Evolutionary conservation across 2,329 filamentous ascomycete species (phyloP).

Genomic region (Sporothrix humicola): DNA sequence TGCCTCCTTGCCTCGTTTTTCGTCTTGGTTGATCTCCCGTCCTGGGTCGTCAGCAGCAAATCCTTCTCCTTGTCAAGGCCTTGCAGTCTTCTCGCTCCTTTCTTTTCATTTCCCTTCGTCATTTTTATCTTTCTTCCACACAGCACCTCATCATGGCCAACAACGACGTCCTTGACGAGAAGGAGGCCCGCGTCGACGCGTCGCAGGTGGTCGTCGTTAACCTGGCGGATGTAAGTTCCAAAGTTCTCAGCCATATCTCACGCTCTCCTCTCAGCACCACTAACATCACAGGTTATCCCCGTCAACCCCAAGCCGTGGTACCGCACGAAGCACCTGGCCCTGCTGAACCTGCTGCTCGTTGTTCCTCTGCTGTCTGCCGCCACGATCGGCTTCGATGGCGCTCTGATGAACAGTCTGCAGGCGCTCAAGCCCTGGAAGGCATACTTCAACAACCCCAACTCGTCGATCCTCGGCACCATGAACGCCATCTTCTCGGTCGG

Average conservation of each 20-base stretch:
- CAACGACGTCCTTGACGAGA: neutral
- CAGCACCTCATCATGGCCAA: neutral
- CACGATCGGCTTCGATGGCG: slow-evolving; percentile 37
- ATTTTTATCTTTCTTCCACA: neutral
- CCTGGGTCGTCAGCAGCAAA: neutral
- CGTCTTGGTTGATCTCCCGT: neutral
- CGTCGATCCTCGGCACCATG: slow-evolving; percentile 39
- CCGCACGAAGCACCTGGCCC: neutral
- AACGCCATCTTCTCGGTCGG: slow-evolving; percentile 36
- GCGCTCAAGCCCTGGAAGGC: slow-evolving; percentile 46
- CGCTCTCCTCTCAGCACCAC: neutral
- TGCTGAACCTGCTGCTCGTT: neutral
- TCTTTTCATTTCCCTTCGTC: neutral
- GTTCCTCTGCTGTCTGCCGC: neutral
- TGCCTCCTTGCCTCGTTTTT: neutral
- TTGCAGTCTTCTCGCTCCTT: neutral
- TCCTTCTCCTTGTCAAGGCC: neutral
- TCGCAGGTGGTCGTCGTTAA: neutral
- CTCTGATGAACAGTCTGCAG: slow-evolving; percentile 51
- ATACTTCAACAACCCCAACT: slow-evolving; percentile 39
- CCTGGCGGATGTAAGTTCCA: neutral
- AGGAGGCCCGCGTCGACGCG: neutral
- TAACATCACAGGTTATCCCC: slow-evolving; percentile 11
- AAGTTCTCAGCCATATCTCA: too few relatives aligned
- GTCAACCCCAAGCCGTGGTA: slow-evolving; percentile 11